Evolutionary conservation across 1,284 basidiomycete genomes (phyloP).

Genomic region (Kwoniella shivajii): DNA sequence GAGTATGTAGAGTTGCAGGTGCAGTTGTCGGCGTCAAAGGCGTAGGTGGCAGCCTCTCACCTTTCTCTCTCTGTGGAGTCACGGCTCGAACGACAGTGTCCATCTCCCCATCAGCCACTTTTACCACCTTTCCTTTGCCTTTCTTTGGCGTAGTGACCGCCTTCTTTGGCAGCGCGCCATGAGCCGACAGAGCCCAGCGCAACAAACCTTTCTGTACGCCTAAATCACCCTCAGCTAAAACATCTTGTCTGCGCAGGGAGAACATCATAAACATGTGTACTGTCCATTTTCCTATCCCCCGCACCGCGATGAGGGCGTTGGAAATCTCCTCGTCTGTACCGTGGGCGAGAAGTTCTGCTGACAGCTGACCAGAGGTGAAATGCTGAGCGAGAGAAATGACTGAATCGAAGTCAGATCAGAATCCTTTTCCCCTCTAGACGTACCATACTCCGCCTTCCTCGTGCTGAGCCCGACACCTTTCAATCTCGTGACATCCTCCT

Average conservation of each 20-base stretch:
- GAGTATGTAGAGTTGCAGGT: constrained; percentile 17
- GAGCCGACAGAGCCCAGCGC: constrained; percentile 71
- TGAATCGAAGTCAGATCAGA: constrained; percentile 38
- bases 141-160: constrained; percentile 56
- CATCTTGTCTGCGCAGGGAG: constrained; percentile 76
- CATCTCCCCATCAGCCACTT: constrained; percentile 33
- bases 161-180: constrained; percentile 52
- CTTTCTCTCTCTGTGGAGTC: neutral
- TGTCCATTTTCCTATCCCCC: constrained; percentile 70
- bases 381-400: constrained; percentile 74
- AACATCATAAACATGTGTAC: constrained; percentile 91
- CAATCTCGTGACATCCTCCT: constrained; percentile 63
- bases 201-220: constrained; percentile 77
- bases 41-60: constrained; percentile 22
- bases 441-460: constrained; percentile 83
- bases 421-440: constrained; percentile 28
- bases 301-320: constrained; percentile 72
- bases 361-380: constrained; percentile 75
- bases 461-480: constrained; percentile 72
- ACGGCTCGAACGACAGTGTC: constrained; percentile 12
- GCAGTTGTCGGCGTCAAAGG: constrained; percentile 25
- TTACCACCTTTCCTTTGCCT: constrained; percentile 25
- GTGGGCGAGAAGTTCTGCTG: constrained; percentile 67
- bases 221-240: constrained; percentile 78
- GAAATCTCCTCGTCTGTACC: constrained; percentile 74